Base-by-base conservation (phyloP, 2,329 filamentous ascomycete genomes). In the Domatiomyces globalis region DNA sequence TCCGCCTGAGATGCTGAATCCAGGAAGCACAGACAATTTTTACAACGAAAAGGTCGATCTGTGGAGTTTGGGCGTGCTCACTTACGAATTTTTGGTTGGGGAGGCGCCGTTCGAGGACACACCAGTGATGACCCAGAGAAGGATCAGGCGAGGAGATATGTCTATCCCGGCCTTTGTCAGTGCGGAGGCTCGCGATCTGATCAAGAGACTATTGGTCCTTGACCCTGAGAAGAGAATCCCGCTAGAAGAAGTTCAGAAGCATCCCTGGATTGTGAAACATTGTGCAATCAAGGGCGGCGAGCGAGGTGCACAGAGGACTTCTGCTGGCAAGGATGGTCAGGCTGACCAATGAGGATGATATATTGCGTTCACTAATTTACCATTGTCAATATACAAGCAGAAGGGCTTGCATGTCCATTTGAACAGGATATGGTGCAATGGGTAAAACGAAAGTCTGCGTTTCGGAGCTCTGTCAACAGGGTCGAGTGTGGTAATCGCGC, bases 61-160 rank as follows among this genome's bases (percentile, higher is more conserved):
- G 55, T 98, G 92, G 92, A 92, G 86, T 64, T 73, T 98, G 63
- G 92, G 92, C 20, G 92, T 96, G 19, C 69, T 98, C 69, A 94
- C 85, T 1, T 98, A 96, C 63, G 92, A 98, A 69, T 98, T 98
- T 62, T 70, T 98, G 53, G 87, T 94, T 33, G 92, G 92, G 54
- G 88, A 95, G 72, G 92, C 92, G 15, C 92, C 92, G 0, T 98
- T 98, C 63, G 92, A 98, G 68, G 92, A 96, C 63, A 92, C 87
- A 2, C 87, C 87, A 4, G 80, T 90, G 56, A 94, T 95, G 86
- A 98, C 92, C 22, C 88, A 95, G 60, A 76, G 87, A 60, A 81
- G 89, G 63, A 98, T 98, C 67, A 80, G 83, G 4, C 76, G 87
- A 60, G 87, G 84, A 27, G 92, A 96, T 63, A 95, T 96, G 87